Base-by-base conservation (phyloP, 768 basidiomycete genomes). In the Fomitopsis pulvina region DNA sequence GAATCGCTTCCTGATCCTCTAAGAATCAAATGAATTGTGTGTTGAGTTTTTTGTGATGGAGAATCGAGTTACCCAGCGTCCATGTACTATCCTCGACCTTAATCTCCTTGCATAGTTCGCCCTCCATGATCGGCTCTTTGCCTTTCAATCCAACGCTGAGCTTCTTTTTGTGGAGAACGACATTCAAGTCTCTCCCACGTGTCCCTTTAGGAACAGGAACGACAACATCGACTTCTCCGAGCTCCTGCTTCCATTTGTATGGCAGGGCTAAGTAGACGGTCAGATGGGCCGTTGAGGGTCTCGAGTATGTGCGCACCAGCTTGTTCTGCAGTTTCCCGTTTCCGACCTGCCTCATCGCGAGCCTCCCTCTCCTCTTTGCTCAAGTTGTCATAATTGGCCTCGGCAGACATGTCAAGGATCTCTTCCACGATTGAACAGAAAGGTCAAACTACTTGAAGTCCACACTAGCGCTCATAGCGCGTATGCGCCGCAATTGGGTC, bases 71-170 rank as follows among this genome's bases (percentile, higher is more conserved):
- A 94, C 94, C 83, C 30, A 98, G 64, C 6, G 89, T 93, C 96
- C 96, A 98, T 12, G 93, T 95, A 52, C 92, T 95, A 41, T 98
- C 96, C 55, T 96, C 96, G 42, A 96, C 73, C 62, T 94, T 93
- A 71, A 98, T 85, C 53, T 94, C 93, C 60, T 85, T 85, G 71
- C 88, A 93, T 30, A 99, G 75, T 51, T 93, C 87, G 14, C 96
- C 96, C n/a, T 77, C 77, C 60, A 99, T 63, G 61, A 97, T 89
- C 22, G 82, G 80, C 32, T 92, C 89, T 53, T 88, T 72, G 25
- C 87, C 86, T 68, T 95, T 98, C 41, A 98, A 62, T 26, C 87
- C 83, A 16, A 95, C 82, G 57, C 76, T 84, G 43, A 99, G 78
- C 59, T 78, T 85, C 69, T 83, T 87, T 75, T 89, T 95, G 65